These are phyloP conservation scores for Metschnikowia kunwiensis DNA, from an alignment of 805 yeast species.

Conservation along the genomic window DNA sequence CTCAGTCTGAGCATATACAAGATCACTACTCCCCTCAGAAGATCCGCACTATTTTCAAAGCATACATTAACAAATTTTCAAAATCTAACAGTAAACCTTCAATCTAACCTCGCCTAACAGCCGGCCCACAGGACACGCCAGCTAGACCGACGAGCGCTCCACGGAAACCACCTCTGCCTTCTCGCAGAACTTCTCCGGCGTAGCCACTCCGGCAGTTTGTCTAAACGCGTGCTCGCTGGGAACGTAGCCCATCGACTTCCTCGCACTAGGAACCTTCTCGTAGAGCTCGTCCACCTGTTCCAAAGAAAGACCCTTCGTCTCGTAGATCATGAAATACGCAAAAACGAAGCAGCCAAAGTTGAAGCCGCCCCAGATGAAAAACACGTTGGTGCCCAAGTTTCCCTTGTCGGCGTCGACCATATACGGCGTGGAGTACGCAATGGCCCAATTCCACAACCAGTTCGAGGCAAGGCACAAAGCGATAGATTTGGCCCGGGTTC, in stretches of 20 bases:
- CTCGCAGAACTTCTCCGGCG: conserved; percentile 14
- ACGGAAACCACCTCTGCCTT: conserved; percentile 27
- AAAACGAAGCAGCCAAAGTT: conserved; percentile 33
- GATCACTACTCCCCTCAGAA: too few species aligned
- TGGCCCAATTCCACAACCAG: conserved; percentile 44
- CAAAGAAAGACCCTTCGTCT: conserved; percentile 41
- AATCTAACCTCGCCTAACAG: too few species aligned
- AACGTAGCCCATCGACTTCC: conserved; percentile 31
- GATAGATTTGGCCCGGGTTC: conserved; percentile 39
- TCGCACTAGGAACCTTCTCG: conserved; percentile 31
- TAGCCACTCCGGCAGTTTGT: conserved; percentile 19
- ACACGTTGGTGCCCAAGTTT: conserved; percentile 39
- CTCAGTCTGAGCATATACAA: too few species aligned
- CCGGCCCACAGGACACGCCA: too few species aligned
- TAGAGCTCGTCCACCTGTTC: conserved; percentile 43
- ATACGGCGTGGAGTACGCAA: conserved; percentile 42
- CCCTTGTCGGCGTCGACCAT: conserved; percentile 40
- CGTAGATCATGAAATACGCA: conserved; percentile 35
- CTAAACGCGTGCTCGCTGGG: conserved; percentile 38
- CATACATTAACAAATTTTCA: too few species aligned
- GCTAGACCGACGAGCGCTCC: conserved; percentile 29
- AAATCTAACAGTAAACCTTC: too few species aligned
- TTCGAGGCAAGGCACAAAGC: conserved; percentile 40
- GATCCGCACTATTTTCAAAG: too few species aligned
- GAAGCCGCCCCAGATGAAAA: conserved; percentile 44